phyloP scores from a whole-genome alignment of 306 rosid species.

The Phaseolus lunatus region DNA sequence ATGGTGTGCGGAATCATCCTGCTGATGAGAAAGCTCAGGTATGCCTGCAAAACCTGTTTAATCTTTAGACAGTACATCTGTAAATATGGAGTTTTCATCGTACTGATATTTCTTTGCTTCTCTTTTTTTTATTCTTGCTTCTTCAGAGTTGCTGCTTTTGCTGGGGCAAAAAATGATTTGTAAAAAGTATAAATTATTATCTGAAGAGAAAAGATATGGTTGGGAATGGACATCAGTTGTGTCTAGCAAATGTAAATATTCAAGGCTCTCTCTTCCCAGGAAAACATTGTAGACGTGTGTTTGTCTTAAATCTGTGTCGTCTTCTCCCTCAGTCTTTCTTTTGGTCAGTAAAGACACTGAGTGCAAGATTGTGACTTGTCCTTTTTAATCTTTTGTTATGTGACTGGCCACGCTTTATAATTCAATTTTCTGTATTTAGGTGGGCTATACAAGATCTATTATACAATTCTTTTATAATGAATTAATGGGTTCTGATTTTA shows the following conservation, averaged over 20 bases:
- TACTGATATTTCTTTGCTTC: conserved; percentile 37
- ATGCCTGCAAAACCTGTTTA: conserved; percentile 32
- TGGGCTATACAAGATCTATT: conserved; percentile 28
- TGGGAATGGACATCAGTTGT: conserved; percentile 40
- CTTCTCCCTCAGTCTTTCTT: neutral
- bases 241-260: conserved; percentile 48
- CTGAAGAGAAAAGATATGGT: conserved; percentile 26
- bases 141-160: conserved; percentile 81
- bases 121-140: conserved; percentile 40
- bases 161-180: conserved; percentile 61
- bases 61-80: neutral
- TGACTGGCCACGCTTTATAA: neutral
- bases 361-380: conserved; percentile 39
- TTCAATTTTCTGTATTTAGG: conserved; percentile 47
- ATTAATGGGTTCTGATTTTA: conserved; percentile 35
- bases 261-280: conserved; percentile 29
- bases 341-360: conserved; percentile 18
- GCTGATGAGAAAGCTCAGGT: conserved; percentile 55
- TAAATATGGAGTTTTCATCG: neutral
- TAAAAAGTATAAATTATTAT: conserved; percentile 38
- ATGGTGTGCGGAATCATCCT: conserved; percentile 38
- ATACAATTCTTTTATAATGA: conserved; percentile 41
- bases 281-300: conserved; percentile 1
- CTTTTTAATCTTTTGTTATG: conserved; percentile 30
- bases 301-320: conserved; percentile 32